Base-by-base conservation (phyloP, 345 rosid genomes). In the Acer yangbiense region DNA sequence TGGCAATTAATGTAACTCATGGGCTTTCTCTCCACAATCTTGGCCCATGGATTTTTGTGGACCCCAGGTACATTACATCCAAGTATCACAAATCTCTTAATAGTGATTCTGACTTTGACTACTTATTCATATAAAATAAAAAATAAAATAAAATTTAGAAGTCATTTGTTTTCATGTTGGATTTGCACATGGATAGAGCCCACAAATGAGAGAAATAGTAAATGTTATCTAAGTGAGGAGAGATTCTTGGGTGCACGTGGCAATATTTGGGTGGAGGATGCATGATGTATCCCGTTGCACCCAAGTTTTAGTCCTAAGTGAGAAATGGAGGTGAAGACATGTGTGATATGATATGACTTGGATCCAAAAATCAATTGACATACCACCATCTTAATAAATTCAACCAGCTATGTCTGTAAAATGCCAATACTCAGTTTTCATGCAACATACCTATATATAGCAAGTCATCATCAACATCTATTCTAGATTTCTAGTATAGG, bases 131-230 rank as follows among this genome's bases (percentile, higher is more conserved):
- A 14, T 32, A 4, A 35, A 35, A 35, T 35, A 21, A 43, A 60
- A 43, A 50, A 65, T 3, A 62, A 46, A 44, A 2, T 18, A n/a
- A 5, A 62, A 46, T 23, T 73, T 54, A 12, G 13, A 43, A 29
- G 43, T 55, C 14, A 60, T 67, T 68, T 71, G 54, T 54, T 79
- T 80, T 41, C 71, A 65, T 39, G 81, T 70, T 80, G 80, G 80
- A 68, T 21, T 27, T 71, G 85, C 89, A 84, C 86, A 79, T 85
- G 89, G 87, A 83, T 75, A 65, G 79, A 86, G 87, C 85, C 84
- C 81, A 43, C 50, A 41, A 63, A 25, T 20, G 75, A 73, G 20
- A 66, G n/a, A 72, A 41, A 7, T 43, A 43, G 25, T 9, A 68
- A 71, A 60, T 76, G 75, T 69, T 21, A 73, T 68, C 68, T 63